These are phyloP conservation scores for Pseudopithomyces maydicus DNA, from an alignment of 2,329 filamentous ascomycete genomes.

Conservation along the genomic window DNA sequence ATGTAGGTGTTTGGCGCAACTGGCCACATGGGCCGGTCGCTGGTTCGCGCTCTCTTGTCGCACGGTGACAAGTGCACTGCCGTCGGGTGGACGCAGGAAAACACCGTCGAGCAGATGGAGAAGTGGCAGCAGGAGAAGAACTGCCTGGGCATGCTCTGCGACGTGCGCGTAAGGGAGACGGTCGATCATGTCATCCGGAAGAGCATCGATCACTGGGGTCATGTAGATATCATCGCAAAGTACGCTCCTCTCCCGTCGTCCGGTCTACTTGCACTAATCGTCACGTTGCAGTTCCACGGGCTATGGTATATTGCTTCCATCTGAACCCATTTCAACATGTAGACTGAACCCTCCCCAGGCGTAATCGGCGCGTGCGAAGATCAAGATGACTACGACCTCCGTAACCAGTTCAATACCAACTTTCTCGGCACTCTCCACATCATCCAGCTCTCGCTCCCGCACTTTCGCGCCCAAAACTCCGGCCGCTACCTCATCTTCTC, in stretches of 20 bases:
- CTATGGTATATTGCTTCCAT: conserved; percentile 62
- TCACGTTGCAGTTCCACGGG: conserved; percentile 69
- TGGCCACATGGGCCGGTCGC: conserved; percentile 92
- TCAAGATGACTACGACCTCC: conserved; percentile 92
- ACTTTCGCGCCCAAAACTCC: conserved; percentile 74
- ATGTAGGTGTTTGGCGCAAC: conserved; percentile 83
- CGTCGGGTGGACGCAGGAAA: conserved; percentile 83
- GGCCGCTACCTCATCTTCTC: conserved; percentile 95
- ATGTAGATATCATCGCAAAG: conserved; percentile 88
- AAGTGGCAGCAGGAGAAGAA: conserved; percentile 65
- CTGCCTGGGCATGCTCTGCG: conserved; percentile 83
- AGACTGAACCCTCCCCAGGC: conserved; percentile 15
- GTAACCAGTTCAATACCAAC: conserved; percentile 97
- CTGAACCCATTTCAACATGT: not conserved
- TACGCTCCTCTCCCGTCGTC: conserved; percentile 23
- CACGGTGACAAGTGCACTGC: conserved; percentile 85
- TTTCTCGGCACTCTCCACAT: conserved; percentile 96
- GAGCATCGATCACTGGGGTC: conserved; percentile 75
- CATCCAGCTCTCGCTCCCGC: conserved; percentile 83
- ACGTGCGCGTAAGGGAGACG: conserved; percentile 81
- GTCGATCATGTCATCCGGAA: conserved; percentile 73
- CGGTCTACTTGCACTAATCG: not conserved
- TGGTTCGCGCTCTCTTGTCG: conserved; percentile 80
- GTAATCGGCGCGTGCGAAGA: conserved; percentile 96
- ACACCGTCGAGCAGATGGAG: conserved; percentile 72